A percentile compares a stretch with the other conserved stretches of the same genome.
These are phyloP conservation scores for Spathaspora girioi DNA, from an alignment of 805 yeast genomes.

Conservation along the genomic window DNA sequence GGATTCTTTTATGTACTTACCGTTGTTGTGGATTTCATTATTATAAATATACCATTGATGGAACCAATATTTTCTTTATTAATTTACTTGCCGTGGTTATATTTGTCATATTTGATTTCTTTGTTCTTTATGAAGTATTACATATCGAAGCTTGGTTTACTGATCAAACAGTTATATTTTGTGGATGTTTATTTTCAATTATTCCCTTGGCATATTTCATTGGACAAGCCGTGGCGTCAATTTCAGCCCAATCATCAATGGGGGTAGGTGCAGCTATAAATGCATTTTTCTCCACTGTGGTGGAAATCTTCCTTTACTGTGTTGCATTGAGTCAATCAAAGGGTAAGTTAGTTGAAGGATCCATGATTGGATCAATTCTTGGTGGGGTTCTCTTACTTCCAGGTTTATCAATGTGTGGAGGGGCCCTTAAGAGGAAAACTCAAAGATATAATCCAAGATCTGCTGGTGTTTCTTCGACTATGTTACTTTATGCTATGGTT, in stretches of 20 bases:
- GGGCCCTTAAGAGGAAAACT: slow-evolving; percentile 87
- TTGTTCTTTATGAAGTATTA: slow-evolving; percentile 47
- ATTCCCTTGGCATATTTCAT: slow-evolving; percentile 94
- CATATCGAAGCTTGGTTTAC: slow-evolving; percentile 45
- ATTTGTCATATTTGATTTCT: slow-evolving; percentile 79
- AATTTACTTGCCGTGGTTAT: slow-evolving; percentile 76
- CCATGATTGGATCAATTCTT: slow-evolving; percentile 87
- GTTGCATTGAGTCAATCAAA: slow-evolving; percentile 85
- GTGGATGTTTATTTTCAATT: slow-evolving; percentile 75
- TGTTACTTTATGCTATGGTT: slow-evolving; percentile 85
- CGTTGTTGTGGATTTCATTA: slow-evolving; percentile 90
- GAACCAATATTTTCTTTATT: slow-evolving; percentile 89
- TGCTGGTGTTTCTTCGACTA: slow-evolving; percentile 96
- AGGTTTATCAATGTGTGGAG: slow-evolving; percentile 96
- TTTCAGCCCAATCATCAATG: slow-evolving; percentile 97
- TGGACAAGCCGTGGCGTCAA: slow-evolving; percentile 99
- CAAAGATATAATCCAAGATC: slow-evolving; percentile 94
- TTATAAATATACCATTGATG: slow-evolving; percentile 94
- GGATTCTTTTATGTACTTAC: slow-evolving; percentile 82
- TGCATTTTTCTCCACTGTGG: slow-evolving; percentile 95
- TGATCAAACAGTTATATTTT: slow-evolving; percentile 63
- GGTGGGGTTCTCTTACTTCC: slow-evolving; percentile 92
- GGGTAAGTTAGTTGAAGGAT: slow-evolving; percentile 90
- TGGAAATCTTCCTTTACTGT: slow-evolving; percentile 87
- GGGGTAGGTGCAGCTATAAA: slow-evolving; percentile 98